Evolutionary conservation across 1,284 basidiomycete genomes (phyloP).

Genomic region (Microbotryomycetes sp.): DNA sequence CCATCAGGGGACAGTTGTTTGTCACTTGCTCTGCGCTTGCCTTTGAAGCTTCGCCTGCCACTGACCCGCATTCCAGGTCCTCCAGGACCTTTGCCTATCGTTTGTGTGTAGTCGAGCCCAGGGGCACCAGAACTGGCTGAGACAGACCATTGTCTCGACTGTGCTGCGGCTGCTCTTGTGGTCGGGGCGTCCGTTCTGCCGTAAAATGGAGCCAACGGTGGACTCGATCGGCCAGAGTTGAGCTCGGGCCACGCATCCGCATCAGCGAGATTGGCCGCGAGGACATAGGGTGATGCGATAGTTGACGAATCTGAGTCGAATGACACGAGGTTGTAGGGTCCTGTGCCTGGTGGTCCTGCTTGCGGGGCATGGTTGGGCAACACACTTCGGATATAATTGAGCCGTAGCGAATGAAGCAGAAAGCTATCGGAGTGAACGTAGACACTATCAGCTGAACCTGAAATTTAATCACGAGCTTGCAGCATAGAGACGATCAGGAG

Average conservation of each 20-base stretch:
- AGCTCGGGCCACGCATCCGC: conserved; percentile 76
- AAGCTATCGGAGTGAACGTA: conserved; percentile 52
- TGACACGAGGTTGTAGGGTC: conserved; percentile 53
- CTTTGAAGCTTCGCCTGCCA: conserved; percentile 51
- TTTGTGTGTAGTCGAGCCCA: conserved; percentile 70
- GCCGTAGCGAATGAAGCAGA: conserved; percentile 72
- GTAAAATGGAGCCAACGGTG: conserved; percentile 49
- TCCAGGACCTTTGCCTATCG: conserved; percentile 58
- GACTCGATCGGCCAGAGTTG: conserved; percentile 54
- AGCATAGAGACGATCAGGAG: no score
- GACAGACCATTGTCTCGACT: neutral
- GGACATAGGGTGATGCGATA: conserved; percentile 69
- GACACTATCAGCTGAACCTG: neutral
- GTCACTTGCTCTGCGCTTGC: conserved; percentile 35
- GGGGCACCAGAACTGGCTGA: conserved; percentile 43
- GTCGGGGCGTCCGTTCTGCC: conserved; percentile 9
- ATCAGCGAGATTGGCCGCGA: conserved; percentile 69
- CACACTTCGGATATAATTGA: conserved; percentile 78
- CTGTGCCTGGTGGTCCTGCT: conserved; percentile 2
- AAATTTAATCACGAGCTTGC: neutral
- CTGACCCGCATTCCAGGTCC: conserved; percentile 62
- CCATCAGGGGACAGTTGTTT: conserved; percentile 40
- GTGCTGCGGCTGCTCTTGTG: neutral
- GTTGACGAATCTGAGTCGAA: conserved; percentile 58
- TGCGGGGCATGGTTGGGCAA: conserved; percentile 67